Base-by-base conservation (phyloP, 176 grass and related monocot species). In the Puccinellia tenuiflora region DNA sequence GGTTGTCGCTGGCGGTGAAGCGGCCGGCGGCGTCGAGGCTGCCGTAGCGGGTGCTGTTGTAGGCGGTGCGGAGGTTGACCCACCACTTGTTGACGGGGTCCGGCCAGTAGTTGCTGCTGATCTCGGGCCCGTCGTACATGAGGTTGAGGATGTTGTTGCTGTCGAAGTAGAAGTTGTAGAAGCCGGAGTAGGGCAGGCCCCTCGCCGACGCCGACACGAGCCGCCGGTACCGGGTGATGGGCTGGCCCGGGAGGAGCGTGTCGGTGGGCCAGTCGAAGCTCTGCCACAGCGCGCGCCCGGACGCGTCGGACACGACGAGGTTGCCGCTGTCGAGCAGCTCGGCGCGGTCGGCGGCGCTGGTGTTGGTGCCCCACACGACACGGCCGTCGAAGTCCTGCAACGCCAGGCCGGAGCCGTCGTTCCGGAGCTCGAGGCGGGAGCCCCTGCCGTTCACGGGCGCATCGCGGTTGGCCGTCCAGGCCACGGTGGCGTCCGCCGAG, bases 251-350 rank as follows among this genome's bases (percentile, higher is more conserved):
- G 39, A 96, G 88, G 9, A 96, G 88, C 15, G 90, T 92, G 77
- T 96, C 90, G 0, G 90, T 96, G 3, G 93, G 93, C 78, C 81
- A 83, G 29, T 96, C 90, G 79, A 92, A 96, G 86, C 90, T 96
- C 79, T 92, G 90, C 88, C 93, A 96, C 20, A 89, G 52, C 66
- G 25, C 17, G 33, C n/a, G 20, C 0, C 76, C 77, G 12, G 46
- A 15, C 18, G 76, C 47, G 72, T 90, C 80, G 8, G 26, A 22
- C 26, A 96, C 76, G 7, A 92, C 88, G 39, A 96, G 88, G 84
- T 96, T 96, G 62, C 90, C 88, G 5, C 46, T 60, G 83, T 92
- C 88, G 42, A 88, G 81, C 18, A 96, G 83, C 69, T 48, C 63
- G 4, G 21, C 86, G 14, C 74, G 55, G 77, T 86, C 81, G 16